Evolutionary conservation across 1,284 basidiomycete species (phyloP).

Genomic region (Malassezia equina): DNA sequence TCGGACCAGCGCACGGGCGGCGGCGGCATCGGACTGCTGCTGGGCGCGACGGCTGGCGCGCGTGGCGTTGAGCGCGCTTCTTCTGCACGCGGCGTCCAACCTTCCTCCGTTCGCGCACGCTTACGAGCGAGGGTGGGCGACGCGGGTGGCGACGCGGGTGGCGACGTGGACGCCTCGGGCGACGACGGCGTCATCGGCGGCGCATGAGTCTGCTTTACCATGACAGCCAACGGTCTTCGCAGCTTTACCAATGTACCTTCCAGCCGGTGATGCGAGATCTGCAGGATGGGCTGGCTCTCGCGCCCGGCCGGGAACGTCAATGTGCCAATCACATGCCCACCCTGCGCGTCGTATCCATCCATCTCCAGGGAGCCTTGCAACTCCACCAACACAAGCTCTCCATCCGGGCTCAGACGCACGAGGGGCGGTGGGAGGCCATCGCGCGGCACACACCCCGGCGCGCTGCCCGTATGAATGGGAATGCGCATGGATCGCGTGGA

Average conservation of each 20-base stretch:
- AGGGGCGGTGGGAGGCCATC: slow-evolving; percentile 6
- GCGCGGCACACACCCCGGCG: background rate
- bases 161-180: background rate
- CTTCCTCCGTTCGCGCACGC: background rate
- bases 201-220: slow-evolving; percentile 24
- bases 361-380: slow-evolving; percentile 43
- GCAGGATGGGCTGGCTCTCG: slow-evolving; percentile 63
- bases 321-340: slow-evolving; percentile 30
- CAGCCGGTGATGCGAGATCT: slow-evolving; percentile 75
- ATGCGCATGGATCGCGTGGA: slow-evolving; percentile 16
- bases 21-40: slow-evolving; percentile 20
- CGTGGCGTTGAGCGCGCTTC: background rate
- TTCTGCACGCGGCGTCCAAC: background rate
- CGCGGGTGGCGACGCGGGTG: background rate
- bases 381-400: slow-evolving; percentile 42
- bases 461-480: slow-evolving; percentile 4
- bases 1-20: slow-evolving; percentile 11
- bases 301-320: slow-evolving; percentile 28
- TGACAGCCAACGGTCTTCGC: slow-evolving; percentile 29
- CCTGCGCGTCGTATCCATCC: slow-evolving; percentile 20
- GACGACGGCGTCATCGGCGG: background rate
- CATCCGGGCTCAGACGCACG: slow-evolving; percentile 22
- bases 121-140: slow-evolving; percentile 12
- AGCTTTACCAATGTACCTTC: slow-evolving; percentile 73
- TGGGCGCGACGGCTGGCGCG: background rate